Base-by-base conservation (phyloP, 257 asterid genomes). In the Solanum verrucosum region DNA sequence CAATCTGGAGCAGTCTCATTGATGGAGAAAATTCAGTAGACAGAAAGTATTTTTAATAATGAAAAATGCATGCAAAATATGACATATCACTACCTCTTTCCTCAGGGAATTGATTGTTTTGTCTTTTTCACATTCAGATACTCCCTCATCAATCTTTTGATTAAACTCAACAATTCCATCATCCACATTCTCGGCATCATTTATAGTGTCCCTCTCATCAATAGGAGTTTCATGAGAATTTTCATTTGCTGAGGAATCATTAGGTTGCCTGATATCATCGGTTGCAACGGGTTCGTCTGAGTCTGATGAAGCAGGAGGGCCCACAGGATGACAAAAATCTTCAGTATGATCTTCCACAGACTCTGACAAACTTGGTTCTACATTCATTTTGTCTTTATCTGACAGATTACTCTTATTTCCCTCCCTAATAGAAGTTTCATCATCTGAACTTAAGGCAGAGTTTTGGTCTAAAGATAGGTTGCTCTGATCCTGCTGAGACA, bases 291-390 rank as follows among this genome's bases (percentile, higher is more conserved):
- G 91, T 87, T 91, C 96, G 72, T 91, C 98, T 4, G 94, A 93
- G 79, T 92, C 96, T 49, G 94, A 94, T 79, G 87, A 89, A 68
- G 94, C 92, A 88, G 96, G 93, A 86, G 98, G 97, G 52, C 93
- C 92, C 89, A 90, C 86, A 23, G 93, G 94, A 90, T 89, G 90
- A 92, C 85, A 87, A 82, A 89, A 84, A 87, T 90, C 93, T 82
- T 88, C 94, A 68, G 82, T 86, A 56, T 59, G 85, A 37, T 91
- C 94, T 86, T 93, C 96, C 8, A 59, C 91, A 60, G 89, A 68
- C 84, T 86, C 93, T 67, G 89, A 65, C 52, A 33, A 85, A 79
- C 88, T 44, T 74, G 87, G 49, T 35, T 86, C 88, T 68, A 23
- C 82, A 33, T 42, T 60, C 46, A 63, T 59, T 37, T 84, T 79